Base-by-base conservation (phyloP, 495 filamentous ascomycete genomes). In the Penicillium malachiteum region DNA sequence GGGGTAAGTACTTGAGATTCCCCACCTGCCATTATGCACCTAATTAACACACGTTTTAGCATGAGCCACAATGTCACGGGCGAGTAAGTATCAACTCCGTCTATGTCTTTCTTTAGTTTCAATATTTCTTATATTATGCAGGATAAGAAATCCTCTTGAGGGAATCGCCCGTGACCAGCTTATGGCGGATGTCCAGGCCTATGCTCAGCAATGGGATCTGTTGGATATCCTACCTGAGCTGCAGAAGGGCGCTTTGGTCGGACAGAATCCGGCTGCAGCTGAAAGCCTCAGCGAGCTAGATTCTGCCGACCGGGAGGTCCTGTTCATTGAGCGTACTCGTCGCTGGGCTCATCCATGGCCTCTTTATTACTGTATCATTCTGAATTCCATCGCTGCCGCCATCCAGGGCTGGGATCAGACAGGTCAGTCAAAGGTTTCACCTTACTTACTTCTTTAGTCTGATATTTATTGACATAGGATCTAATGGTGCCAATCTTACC, bases 331-430 rank as follows among this genome's bases (percentile, higher is more conserved):
- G 59, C 66, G 76, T 16, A 73, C 77, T 9, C 79, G 85, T 66
- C 82, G 84, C 55, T 91, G 87, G 86, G 75, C 81, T 32, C 81
- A 87, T 18, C 86, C 87, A 7, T 63, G 54, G 56, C 75, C 72
- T n/a, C 71, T 91, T 11, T 85, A 83, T 67, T 75, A 84, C 55
- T 88, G 86, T 50, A 86, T 91, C 57, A 66, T 80, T 17, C 78
- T 86, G 33, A 87, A 85, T 66, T 89, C 87, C 16, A 83, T 91
- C 48, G 87, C 83, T n/a, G 88, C 88, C 13, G 87, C 87, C 12
- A 83, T 71, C 18, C 69, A 69, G 54, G 86, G 86, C 31, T 88
- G 85, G 84, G 84, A 87, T 62, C 85, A 87, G 66, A 86, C 83
- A 42, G 84, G 67, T 66, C 39, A 46, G 32, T 18, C 33, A 32